Conservation (phyloP, 2,329 filamentous ascomycete genomes). For the Sporothrix curviconia region DNA sequence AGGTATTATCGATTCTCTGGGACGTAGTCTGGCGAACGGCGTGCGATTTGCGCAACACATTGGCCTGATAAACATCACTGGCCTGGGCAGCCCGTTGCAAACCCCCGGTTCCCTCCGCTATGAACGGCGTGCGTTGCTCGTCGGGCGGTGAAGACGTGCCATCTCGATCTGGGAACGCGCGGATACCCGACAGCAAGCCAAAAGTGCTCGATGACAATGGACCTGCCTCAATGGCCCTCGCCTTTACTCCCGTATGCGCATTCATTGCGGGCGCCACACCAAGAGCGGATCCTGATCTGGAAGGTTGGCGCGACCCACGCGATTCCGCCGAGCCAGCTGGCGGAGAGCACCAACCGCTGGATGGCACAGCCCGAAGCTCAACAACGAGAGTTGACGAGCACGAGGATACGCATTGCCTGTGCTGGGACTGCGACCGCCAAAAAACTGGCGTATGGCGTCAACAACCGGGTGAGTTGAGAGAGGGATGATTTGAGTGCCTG, state of each 20-base stretch:
- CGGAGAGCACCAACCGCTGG: conserved; percentile 47
- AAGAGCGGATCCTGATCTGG: conserved; percentile 56
- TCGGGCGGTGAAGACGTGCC: conserved; percentile 57
- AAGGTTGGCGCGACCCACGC: conserved; percentile 54
- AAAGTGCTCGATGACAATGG: conserved; percentile 57
- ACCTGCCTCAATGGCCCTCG: conserved; percentile 46
- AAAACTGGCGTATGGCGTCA: conserved; percentile 57
- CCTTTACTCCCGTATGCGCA: conserved; percentile 57
- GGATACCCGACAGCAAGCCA: conserved; percentile 46
- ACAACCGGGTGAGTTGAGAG: conserved; percentile 54
- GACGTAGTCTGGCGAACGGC: conserved; percentile 46
- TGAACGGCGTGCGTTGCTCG: conserved; percentile 53
- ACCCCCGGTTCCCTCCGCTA: conserved; percentile 28
- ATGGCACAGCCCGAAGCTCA: conserved; percentile 52
- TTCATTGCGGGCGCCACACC: conserved; percentile 57
- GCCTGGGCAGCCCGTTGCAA: conserved; percentile 55
- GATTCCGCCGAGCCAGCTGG: conserved; percentile 56
- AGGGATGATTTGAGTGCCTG: neutral
- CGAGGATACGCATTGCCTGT: conserved; percentile 54
- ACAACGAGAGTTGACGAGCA: conserved; percentile 48
- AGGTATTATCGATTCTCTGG: conserved; percentile 54
- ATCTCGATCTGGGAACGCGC: conserved; percentile 58
- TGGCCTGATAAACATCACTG: conserved; percentile 50
- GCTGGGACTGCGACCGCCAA: conserved; percentile 57
- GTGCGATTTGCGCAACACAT: conserved; percentile 54